Evolutionary conservation across 306 rosid genomes (phyloP).

Genomic region (Corylus avellana): DNA sequence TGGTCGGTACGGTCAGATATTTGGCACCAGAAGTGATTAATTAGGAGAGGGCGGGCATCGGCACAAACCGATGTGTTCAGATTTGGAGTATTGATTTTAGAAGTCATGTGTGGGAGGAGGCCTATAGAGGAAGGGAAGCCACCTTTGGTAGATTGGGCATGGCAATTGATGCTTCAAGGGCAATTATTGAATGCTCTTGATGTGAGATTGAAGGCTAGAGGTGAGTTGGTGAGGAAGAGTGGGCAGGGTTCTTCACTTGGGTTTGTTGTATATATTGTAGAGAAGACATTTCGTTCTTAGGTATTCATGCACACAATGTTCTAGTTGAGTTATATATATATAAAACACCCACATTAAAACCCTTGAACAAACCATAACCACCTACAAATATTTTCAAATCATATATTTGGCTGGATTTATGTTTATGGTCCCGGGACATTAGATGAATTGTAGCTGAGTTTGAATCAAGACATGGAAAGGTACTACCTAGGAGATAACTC

Average conservation of each 20-base stretch:
- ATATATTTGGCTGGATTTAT: too few species aligned
- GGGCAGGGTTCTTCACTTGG: constrained; percentile 67
- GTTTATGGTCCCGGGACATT: too few species aligned
- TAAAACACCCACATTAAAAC: too few species aligned
- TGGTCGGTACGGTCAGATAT: constrained; percentile 82
- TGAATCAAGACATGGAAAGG: too few species aligned
- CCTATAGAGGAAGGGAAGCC: constrained; percentile 75
- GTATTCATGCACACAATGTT: too few species aligned
- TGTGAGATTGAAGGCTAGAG: constrained; percentile 45
- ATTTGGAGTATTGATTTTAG: constrained; percentile 76
- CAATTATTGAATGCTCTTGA: constrained; percentile 52
- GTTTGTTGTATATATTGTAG: constrained; percentile 40
- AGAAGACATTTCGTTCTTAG: background rate
- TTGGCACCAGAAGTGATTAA: constrained; percentile 71
- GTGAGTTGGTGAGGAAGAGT: constrained; percentile 45
- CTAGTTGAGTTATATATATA: too few species aligned
- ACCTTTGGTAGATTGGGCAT: constrained; percentile 59
- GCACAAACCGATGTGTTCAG: constrained; percentile 68
- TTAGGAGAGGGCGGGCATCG: constrained; percentile 61
- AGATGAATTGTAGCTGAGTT: too few species aligned
- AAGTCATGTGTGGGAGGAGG: constrained; percentile 83
- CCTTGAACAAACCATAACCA: too few species aligned
- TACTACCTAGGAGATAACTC: too few species aligned
- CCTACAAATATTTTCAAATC: too few species aligned
- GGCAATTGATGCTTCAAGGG: constrained; percentile 55